These are phyloP conservation scores for Aspergillus tamarii DNA, from an alignment of 2,329 filamentous ascomycete genomes.

Conservation along the genomic window DNA sequence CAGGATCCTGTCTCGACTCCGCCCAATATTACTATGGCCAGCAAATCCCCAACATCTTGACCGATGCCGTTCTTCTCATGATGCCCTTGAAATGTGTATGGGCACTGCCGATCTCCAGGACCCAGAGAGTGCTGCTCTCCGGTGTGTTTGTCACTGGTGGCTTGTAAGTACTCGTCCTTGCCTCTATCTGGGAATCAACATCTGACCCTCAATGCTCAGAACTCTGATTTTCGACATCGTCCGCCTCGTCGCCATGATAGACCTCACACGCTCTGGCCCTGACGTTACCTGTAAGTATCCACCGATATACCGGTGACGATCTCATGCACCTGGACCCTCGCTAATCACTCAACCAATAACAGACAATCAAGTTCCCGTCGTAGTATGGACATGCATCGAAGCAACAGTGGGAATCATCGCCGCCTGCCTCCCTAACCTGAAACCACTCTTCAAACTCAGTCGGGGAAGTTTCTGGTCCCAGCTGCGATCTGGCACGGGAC, in stretches of 20 bases:
- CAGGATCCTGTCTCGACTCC: conserved; percentile 30
- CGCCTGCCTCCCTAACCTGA: conserved; percentile 34
- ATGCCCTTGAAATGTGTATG: conserved; percentile 34
- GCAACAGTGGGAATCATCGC: conserved; percentile 34
- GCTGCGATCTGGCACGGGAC: conserved; percentile 7
- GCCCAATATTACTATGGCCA: conserved; percentile 32
- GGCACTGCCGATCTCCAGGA: conserved; percentile 28
- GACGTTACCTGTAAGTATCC: conserved; percentile 34
- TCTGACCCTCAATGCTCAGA: conserved; percentile 15
- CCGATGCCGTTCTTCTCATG: conserved; percentile 30
- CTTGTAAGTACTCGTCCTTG: conserved; percentile 22
- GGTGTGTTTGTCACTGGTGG: conserved; percentile 34
- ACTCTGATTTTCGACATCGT: conserved; percentile 32
- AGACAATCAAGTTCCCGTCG: conserved; percentile 34
- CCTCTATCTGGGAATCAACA: accelerated
- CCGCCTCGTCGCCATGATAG: conserved; percentile 31
- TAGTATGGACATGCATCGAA: conserved; percentile 37
- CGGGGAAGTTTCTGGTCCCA: conserved; percentile 25
- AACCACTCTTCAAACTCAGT: conserved; percentile 29
- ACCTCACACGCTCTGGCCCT: conserved; percentile 25
- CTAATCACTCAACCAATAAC: background rate
- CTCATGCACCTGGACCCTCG: background rate
- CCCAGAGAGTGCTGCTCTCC: conserved; percentile 29
- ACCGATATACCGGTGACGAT: background rate
- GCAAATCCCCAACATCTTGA: conserved; percentile 36